Conservation (phyloP, 2,329 filamentous ascomycete species). For the Cadophora malorum region DNA sequence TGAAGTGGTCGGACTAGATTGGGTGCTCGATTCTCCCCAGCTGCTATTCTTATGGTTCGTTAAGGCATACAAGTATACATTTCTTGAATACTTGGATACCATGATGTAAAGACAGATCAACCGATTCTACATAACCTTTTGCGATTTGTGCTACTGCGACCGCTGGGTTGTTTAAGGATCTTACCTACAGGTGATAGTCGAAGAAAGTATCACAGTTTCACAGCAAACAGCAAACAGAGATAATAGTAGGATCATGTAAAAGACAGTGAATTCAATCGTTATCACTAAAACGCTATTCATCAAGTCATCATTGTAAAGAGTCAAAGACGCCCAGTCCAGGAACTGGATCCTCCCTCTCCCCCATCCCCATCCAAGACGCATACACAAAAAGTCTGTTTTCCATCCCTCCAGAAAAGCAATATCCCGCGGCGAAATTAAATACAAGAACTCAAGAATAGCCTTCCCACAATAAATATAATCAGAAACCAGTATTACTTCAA, state of each 20-base stretch:
- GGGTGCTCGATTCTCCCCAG: too few relatives aligned
- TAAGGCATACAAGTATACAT: too few relatives aligned
- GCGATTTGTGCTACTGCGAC: too few relatives aligned
- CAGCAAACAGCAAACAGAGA: too few relatives aligned
- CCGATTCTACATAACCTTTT: too few relatives aligned
- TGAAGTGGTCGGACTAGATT: background rate
- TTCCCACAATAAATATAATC: background rate
- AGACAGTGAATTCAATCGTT: background rate
- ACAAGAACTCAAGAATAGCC: conserved; percentile 10
- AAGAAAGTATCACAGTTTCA: too few relatives aligned
- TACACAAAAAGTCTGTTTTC: conserved; percentile 6
- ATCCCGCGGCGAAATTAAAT: conserved; percentile 9
- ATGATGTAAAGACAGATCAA: too few relatives aligned
- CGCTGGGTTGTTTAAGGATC: too few relatives aligned
- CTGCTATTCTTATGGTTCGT: too few relatives aligned
- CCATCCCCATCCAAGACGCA: background rate
- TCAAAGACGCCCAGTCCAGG: conserved; percentile 9
- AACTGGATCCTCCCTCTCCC: background rate
- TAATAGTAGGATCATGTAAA: background rate
- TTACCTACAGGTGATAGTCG: too few relatives aligned
- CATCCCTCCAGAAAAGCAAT: background rate
- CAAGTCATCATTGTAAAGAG: conserved; percentile 17
- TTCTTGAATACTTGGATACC: too few relatives aligned
- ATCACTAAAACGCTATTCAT: conserved; percentile 18
- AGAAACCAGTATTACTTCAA: conserved; percentile 21